Base-by-base conservation (phyloP, 352 stramenopile species). In the Aphanomyces invadans region DNA sequence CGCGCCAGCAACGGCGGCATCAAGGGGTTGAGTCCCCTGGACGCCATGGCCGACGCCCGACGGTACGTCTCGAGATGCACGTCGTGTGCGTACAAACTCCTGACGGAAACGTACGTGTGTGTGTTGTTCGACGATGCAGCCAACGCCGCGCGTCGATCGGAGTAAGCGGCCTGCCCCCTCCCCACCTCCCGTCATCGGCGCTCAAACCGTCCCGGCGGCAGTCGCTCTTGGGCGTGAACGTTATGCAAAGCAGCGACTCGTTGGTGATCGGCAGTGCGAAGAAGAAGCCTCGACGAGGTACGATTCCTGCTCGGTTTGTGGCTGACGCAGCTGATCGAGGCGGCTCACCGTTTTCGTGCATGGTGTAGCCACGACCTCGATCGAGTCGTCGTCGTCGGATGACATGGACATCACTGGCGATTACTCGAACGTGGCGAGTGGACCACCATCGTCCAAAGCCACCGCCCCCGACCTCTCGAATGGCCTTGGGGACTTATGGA, bases 331-430 rank as follows among this genome's bases (percentile, higher is more conserved):
- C 9, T 45, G 17, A 45, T 45, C 38, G 38, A 45, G 38, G 15
- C n/a, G n/a, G n/a, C n/a, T n/a, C n/a, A n/a, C n/a, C n/a, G n/a
- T n/a, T 11, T 23, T 42, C 7, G 28, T 60, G 31, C 10, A n/a
- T 10, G 32, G 2, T 31, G 28, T 53, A 65, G 36, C 23, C 23
- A 3, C 10, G 36, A 25, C 57, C n/a, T 2, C 36, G 29, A 36
- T 38, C 7, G 42, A 55, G 23, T 92, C 86, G 10, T 83, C 89
- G 55, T 79, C 80, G 46, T 80, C 79, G 2, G 86, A 95, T 57
- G 86, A 95, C 53, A 95, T 95, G 82, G 86, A 95, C 31, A 88
- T 95, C 57, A 92, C 86, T 0, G 86, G 82, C 3, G 86, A 95
- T 26, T 91, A 86, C 62, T 79, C 77, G 0, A 74, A 81, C 36